Base-by-base conservation (phyloP, 306 rosid genomes). In the Cajanus cajan region DNA sequence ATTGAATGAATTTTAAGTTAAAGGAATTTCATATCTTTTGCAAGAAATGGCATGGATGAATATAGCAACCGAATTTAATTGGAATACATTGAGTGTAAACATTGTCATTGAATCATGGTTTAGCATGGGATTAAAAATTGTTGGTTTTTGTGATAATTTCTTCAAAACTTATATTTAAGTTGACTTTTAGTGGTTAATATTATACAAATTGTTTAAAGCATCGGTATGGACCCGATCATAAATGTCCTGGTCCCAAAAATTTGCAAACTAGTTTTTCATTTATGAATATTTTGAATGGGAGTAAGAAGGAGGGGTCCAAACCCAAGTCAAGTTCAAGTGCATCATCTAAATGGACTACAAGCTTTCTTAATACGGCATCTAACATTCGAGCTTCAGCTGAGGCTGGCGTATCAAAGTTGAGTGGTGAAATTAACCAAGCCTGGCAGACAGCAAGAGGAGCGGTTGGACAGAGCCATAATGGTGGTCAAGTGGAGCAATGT, bases 221-320 rank as follows among this genome's bases (percentile, higher is more conserved):
- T 79, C 89, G 93, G 6, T 90, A 90, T 72, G 94, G 91, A 62
- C 87, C 85, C 6, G 93, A 88, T 77, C 93, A 92, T 63, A 90
- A 87, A 74, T 92, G 97, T 71, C 85, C 93, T 11, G 93, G 97
- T 28, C 91, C 89, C 7, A 90, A 83, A 78, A 92, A 77, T 57
- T 66, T 74, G 14, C 90, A 86, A 74, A 31, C 82, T 54, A 79
- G 81, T 48, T 92, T 90, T 74, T 83, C 88, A 21, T 90, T 90
- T 52, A 52, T 76, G 87, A 83, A 82, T 50, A 79, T 90, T 40
- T 15, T 92, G 43, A 87, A 73, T 76, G 76, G 80, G 77, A 88
- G 85, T 78, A 78, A 18, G 92, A 47, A 82, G 74, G 90, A 88
- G 68, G 85, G 44, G 41, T 34, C 79, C 36, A 87, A 78, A 44